Evolutionary conservation across 129 eudicot genomes (phyloP).

Genomic region (Lactuca saligna): DNA sequence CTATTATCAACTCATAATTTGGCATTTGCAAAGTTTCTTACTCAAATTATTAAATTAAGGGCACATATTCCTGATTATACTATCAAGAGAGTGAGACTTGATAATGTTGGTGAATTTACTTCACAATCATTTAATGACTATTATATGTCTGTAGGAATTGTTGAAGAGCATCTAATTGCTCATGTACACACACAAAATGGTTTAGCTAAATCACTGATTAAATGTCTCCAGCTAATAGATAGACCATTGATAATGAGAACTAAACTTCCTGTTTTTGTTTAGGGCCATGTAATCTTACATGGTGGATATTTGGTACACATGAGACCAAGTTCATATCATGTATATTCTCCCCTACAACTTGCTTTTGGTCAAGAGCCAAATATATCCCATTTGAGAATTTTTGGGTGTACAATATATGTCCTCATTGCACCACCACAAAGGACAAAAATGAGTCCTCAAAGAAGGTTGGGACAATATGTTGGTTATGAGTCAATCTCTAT

Average conservation of each 20-base stretch:
- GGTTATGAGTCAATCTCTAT: no score
- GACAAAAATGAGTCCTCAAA: slow-evolving; percentile 3
- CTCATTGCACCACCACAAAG: slow-evolving; percentile 4
- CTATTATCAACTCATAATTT: slow-evolving; percentile 1
- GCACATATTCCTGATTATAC: no score
- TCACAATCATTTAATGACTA: background rate
- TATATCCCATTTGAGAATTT: background rate
- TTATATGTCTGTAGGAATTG: background rate
- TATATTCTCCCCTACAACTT: no score
- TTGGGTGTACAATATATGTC: background rate
- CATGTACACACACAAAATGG: slow-evolving; percentile 3
- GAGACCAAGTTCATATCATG: no score
- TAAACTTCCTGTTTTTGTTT: no score
- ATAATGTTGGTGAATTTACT: background rate
- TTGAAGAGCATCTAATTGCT: background rate
- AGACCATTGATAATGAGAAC: no score
- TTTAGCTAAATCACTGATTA: background rate
- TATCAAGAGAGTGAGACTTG: no score
- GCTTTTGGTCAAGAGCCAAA: background rate
- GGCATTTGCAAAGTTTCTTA: background rate
- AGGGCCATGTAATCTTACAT: no score
- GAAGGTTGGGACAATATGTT: background rate
- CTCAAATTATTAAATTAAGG: no score
- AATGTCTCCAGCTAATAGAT: no score
- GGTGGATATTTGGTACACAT: no score